Evolutionary conservation across 306 rosid genomes (phyloP).

Genomic region (Quillaja saponaria): DNA sequence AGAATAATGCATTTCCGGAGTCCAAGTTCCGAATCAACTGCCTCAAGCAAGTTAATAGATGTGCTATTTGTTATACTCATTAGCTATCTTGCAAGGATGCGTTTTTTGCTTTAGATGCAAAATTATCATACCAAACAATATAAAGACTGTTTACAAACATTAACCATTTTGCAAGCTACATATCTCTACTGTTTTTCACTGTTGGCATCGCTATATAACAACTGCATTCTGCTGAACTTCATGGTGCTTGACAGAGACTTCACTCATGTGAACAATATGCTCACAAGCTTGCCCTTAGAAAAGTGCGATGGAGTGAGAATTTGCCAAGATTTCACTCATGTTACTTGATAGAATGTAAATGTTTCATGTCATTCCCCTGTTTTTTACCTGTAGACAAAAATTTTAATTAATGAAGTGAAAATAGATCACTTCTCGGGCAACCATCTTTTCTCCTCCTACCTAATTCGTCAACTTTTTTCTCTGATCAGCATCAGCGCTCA

Average conservation of each 20-base stretch:
- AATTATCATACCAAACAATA: too few relatives aligned
- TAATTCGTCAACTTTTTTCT: conserved; percentile 1
- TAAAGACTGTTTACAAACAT: too few relatives aligned
- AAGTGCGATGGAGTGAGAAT: conserved; percentile 56
- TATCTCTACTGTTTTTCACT: neutral
- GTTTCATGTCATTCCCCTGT: conserved; percentile 27
- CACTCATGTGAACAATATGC: conserved; percentile 62
- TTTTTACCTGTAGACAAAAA: conserved; percentile 19
- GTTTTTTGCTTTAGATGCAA: too few relatives aligned
- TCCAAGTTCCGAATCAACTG: conserved; percentile 58
- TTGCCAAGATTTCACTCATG: conserved; percentile 53
- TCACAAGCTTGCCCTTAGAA: conserved; percentile 57
- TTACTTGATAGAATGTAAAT: conserved; percentile 55
- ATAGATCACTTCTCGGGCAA: neutral
- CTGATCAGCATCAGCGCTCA: conserved; percentile 43
- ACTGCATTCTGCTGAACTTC: neutral
- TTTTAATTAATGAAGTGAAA: too few relatives aligned
- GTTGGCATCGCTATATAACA: neutral
- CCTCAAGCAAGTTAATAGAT: conserved; percentile 69
- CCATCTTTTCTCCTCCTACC: conserved; percentile 11
- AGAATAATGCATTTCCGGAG: conserved; percentile 56
- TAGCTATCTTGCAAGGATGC: too few relatives aligned
- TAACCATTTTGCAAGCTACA: too few relatives aligned
- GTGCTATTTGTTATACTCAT: too few relatives aligned
- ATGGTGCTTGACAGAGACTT: conserved; percentile 57